These are phyloP conservation scores for Arthrinium phaeospermum DNA, from an alignment of 2,329 filamentous ascomycete genomes.

Conservation along the genomic window DNA sequence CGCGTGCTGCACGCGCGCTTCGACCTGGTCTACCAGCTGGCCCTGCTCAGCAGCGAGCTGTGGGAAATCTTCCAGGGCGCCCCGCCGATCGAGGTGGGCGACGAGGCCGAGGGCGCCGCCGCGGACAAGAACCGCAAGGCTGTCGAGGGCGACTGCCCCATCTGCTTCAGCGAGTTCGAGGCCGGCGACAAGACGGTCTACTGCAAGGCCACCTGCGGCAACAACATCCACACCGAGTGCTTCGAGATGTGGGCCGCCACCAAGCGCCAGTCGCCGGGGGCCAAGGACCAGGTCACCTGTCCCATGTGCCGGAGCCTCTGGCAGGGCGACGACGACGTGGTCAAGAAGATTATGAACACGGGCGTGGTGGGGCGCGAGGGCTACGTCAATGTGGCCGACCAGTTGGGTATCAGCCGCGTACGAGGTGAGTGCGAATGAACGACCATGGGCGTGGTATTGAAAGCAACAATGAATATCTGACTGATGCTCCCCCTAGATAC, in stretches of 20 bases:
- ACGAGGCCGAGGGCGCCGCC: conserved; percentile 25
- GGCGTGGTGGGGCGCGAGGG: conserved; percentile 54
- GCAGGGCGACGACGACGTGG: conserved; percentile 52
- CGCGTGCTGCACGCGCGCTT: conserved; percentile 63
- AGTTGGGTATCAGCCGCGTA: conserved; percentile 61
- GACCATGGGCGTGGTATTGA: too few relatives aligned
- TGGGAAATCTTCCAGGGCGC: conserved; percentile 61
- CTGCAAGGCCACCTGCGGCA: conserved; percentile 57
- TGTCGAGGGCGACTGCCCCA: conserved; percentile 60
- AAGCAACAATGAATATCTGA: too few relatives aligned
- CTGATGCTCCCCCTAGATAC: neutral
- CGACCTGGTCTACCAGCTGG: conserved; percentile 65
- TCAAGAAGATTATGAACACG: conserved; percentile 50
- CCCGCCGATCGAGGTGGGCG: conserved; percentile 51
- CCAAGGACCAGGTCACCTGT: conserved; percentile 54
- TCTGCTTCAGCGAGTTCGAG: conserved; percentile 55
- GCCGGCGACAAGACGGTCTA: conserved; percentile 50
- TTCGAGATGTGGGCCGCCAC: conserved; percentile 60
- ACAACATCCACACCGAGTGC: conserved; percentile 61
- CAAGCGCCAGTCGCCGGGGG: conserved; percentile 43
- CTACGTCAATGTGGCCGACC: conserved; percentile 66
- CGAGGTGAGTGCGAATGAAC: conserved; percentile 49
- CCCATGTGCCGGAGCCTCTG: conserved; percentile 66
- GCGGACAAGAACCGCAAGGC: conserved; percentile 51
- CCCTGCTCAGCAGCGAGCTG: conserved; percentile 64